A percentile compares a stretch with the other conserved stretches of the same genome.
Evolutionary conservation across 1,284 basidiomycete species (phyloP).

Genomic region (Tylopilus sp.): DNA sequence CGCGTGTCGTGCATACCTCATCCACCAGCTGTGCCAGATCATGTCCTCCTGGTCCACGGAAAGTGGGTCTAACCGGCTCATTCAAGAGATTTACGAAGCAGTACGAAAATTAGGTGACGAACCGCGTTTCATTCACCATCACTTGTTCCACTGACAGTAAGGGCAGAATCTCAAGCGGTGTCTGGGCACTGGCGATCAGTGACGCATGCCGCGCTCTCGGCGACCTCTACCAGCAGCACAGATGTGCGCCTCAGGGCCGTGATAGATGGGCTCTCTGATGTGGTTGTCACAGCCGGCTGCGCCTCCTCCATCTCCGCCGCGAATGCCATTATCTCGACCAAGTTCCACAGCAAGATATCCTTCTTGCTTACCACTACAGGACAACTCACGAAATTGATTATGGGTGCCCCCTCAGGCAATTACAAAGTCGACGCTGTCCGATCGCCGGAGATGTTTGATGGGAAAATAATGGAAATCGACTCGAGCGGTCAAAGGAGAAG

Average conservation of each 20-base stretch:
- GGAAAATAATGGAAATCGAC: too few species aligned
- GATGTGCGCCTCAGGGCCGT: neutral
- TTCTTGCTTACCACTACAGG: too few species aligned
- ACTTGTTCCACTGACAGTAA: neutral
- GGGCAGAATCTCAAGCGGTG: neutral
- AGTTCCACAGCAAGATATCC: neutral
- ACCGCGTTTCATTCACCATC: neutral
- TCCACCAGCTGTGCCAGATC: neutral
- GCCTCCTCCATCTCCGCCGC: neutral
- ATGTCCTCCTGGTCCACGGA: neutral
- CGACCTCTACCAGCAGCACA: neutral
- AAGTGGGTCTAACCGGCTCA: neutral
- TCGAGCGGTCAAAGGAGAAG: too few species aligned
- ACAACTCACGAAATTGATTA: too few species aligned
- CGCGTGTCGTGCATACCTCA: neutral
- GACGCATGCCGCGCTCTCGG: neutral
- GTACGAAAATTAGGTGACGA: neutral
- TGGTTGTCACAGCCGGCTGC: neutral
- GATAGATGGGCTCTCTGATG: neutral
- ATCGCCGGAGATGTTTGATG: too few species aligned
- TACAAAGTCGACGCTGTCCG: too few species aligned
- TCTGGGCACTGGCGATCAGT: neutral
- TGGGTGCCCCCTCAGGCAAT: too few species aligned
- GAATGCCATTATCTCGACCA: neutral
- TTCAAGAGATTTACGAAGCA: neutral